Evolutionary conservation across 257 asterid genomes (phyloP), one percentile per base, ranked within the genome.

Genomic region (Solanum dulcamara): DNA sequence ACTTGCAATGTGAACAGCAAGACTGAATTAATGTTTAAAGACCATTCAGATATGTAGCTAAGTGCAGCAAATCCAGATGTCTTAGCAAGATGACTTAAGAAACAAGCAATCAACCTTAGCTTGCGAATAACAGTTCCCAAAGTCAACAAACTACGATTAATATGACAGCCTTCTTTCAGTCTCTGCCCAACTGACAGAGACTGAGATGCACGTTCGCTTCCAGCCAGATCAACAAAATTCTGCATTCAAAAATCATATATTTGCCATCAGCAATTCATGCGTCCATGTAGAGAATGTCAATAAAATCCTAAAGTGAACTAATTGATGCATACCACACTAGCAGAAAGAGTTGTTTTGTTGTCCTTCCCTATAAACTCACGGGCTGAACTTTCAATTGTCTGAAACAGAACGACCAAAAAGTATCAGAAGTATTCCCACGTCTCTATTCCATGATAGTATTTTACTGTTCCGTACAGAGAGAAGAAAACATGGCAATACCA

Each of bases 201-300:
- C 91, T 95, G 99, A 92, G 99, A 93, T 89, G 99, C 99, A 71
- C 99, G 96, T 90, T 97, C 99, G 85, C 99, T 97, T 68, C 99
- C 99, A 50, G 99, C 99, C 85, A 97, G 90, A 90, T 97, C 99
- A 90, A 97, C 99, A 92, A 95, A 95, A 88, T 97, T 97, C 99
- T 97, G 93, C 92, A 89, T 80, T 86, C 83, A 87, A 85, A 87
- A 38, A 81, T 85, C 17, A 48, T 85, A 83, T 42, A 66, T 28
- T 81, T 77, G 71, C 51, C 70, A 80, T 38, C 68, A 80, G 59
- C 83, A 51, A 81, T 35, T 85, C 84, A 84, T 60, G 74, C 20
- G 62, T 87, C 85, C 84, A 66, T 37, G 83, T 30, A 55, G 35
- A 60, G 53, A 75, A 86, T 44, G 51, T 83, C 62, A 64, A 53